These are phyloP conservation scores for Colletotrichum aenigma DNA, from an alignment of 2,329 filamentous ascomycete species.

Conservation along the genomic window DNA sequence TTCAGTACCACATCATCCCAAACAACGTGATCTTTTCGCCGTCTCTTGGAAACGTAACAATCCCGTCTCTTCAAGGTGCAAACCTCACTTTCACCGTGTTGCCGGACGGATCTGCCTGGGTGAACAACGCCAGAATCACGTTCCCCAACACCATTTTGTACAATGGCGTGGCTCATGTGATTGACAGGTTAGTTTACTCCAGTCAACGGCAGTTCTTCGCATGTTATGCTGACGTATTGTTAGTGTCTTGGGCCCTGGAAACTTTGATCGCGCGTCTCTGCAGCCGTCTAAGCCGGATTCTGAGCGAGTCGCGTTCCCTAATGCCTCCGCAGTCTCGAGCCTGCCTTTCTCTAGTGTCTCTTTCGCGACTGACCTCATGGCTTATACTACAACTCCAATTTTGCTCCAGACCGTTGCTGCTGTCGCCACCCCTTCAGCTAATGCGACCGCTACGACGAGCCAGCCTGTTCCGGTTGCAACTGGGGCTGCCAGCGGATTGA, in stretches of 20 bases:
- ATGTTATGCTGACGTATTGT: not conserved
- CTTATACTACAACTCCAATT: constrained; percentile 29
- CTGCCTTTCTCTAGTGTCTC: constrained; percentile 29
- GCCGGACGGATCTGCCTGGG: constrained; percentile 31
- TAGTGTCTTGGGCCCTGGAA: constrained; percentile 29
- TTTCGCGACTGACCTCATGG: constrained; percentile 24
- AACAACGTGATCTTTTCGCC: constrained; percentile 34
- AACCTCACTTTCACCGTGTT: constrained; percentile 32
- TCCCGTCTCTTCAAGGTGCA: constrained; percentile 25
- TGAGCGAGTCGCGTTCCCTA: constrained; percentile 30
- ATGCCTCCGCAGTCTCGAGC: constrained; percentile 26
- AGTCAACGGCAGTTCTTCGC: accelerated
- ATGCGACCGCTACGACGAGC: not conserved
- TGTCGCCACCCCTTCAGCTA: constrained; percentile 17
- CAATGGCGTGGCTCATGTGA: constrained; percentile 36
- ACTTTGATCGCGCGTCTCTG: constrained; percentile 28
- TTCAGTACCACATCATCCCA: constrained; percentile 34
- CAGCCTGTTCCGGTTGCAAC: not conserved
- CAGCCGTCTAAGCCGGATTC: constrained; percentile 24
- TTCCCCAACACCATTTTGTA: constrained; percentile 32
- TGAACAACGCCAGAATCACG: constrained; percentile 34
- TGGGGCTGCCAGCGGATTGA: not conserved
- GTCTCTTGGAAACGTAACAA: constrained; percentile 28
- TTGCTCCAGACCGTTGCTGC: constrained; percentile 29
- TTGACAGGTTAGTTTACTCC: constrained; percentile 28